These are phyloP conservation scores for Peronospora destructor DNA, from an alignment of 352 stramenopile species.

Conservation along the genomic window DNA sequence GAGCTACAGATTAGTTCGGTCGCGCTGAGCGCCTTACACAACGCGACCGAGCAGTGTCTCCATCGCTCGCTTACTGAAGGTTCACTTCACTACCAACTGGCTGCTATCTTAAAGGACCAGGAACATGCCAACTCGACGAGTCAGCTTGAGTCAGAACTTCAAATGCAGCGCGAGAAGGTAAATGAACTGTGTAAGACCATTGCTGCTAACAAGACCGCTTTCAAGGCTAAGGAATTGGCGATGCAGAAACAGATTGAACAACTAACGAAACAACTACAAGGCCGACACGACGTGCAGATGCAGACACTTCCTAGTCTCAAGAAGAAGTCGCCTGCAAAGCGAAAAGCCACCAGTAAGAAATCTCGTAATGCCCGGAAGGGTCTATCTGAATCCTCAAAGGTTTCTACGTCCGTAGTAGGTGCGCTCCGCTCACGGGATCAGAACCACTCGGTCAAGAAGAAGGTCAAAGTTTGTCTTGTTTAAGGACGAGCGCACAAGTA, in stretches of 20 bases:
- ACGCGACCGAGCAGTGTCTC: slow-evolving; percentile 64
- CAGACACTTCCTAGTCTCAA: slow-evolving; percentile 25
- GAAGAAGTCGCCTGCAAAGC: slow-evolving; percentile 46
- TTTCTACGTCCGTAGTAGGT: slow-evolving; percentile 42
- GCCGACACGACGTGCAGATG: slow-evolving; percentile 33
- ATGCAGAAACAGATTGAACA: slow-evolving; percentile 62
- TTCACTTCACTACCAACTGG: slow-evolving; percentile 48
- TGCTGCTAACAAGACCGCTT: slow-evolving; percentile 44
- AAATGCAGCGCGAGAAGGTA: slow-evolving; percentile 55
- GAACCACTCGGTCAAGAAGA: slow-evolving; percentile 46
- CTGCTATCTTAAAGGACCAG: slow-evolving; percentile 49
- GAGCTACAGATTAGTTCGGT: slow-evolving; percentile 55
- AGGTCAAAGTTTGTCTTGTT: slow-evolving; percentile 39
- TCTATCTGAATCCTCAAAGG: slow-evolving; percentile 34
- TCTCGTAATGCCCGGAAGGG: slow-evolving; percentile 39
- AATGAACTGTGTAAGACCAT: slow-evolving; percentile 44
- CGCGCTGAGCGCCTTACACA: slow-evolving; percentile 72
- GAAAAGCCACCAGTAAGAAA: slow-evolving; percentile 43
- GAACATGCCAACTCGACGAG: slow-evolving; percentile 21
- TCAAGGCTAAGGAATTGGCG: slow-evolving; percentile 61
- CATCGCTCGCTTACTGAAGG: slow-evolving; percentile 50
- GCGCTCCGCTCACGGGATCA: slow-evolving; percentile 43
- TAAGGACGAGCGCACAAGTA: slow-evolving; percentile 19
- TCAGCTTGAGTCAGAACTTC: slow-evolving; percentile 39
- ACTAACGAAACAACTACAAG: slow-evolving; percentile 39